Percentiles rank a stretch among this genome's conserved stretches.
These are phyloP conservation scores for Alternaria sp. DNA, from an alignment of 2,329 filamentous ascomycete genomes.

Conservation along the genomic window DNA sequence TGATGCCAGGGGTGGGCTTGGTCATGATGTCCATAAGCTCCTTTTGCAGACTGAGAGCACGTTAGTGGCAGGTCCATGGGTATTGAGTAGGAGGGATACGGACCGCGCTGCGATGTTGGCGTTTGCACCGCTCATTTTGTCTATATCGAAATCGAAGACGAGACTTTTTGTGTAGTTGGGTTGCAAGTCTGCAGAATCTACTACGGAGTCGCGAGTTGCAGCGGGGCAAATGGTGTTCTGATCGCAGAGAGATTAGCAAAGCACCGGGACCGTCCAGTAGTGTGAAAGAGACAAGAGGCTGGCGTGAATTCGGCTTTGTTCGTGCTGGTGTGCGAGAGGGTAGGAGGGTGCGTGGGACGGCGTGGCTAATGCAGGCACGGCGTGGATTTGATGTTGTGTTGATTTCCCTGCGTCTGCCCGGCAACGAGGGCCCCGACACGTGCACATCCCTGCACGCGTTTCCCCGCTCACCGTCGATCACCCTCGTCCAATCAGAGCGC, in stretches of 20 bases:
- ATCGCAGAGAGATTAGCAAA: neutral
- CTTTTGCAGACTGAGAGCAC: conserved; percentile 76
- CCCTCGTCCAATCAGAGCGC: conserved; percentile 21
- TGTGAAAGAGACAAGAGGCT: neutral
- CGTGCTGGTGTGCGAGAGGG: neutral
- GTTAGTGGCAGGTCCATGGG: conserved; percentile 12
- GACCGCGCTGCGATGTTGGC: conserved; percentile 58
- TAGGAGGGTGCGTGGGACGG: neutral
- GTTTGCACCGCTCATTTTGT: conserved; percentile 44
- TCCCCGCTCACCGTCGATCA: conserved; percentile 1
- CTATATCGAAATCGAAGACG: neutral
- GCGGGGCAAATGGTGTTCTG: neutral
- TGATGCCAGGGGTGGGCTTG: conserved; percentile 88
- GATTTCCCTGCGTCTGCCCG: conserved; percentile 26
- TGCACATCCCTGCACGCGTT: conserved; percentile 17
- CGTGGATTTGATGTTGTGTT: conserved; percentile 22
- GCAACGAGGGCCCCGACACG: conserved; percentile 14
- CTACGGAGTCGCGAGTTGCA: neutral
- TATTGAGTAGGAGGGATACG: neutral
- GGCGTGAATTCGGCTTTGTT: neutral
- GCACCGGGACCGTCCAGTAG: neutral
- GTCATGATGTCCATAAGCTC: conserved; percentile 99
- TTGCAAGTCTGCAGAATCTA: neutral
- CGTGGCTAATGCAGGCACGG: neutral
- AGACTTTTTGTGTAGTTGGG: neutral